phyloP scores from a whole-genome alignment of 2,329 filamentous ascomycete species.

The Oidium heveae region DNA sequence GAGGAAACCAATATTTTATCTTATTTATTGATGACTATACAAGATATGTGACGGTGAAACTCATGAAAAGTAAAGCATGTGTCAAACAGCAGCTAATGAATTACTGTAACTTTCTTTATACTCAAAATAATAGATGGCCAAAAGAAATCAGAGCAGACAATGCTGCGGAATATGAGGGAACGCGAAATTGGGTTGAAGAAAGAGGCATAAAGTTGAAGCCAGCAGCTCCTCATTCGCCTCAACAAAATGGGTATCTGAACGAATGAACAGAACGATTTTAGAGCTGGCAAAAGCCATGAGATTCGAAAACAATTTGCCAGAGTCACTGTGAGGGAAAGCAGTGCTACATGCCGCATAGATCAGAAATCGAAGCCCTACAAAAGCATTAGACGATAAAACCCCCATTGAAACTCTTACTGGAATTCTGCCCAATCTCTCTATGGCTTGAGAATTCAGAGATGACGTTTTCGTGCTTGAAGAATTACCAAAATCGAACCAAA shows the following conservation, averaged over 20 bases:
- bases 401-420: background rate
- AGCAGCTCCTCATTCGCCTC: background rate
- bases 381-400: background rate
- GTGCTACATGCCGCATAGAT: background rate
- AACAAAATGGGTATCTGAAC: background rate
- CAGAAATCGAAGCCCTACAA: background rate
- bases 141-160: background rate
- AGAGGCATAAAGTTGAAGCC: background rate
- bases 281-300: background rate
- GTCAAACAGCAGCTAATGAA: background rate
- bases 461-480: background rate
- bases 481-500: background rate
- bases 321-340: background rate
- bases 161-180: background rate
- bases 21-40: background rate
- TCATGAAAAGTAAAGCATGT: background rate
- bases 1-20: background rate
- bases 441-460: too few species aligned
- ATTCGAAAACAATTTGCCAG: background rate
- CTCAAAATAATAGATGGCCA: background rate
- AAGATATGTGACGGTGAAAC: background rate
- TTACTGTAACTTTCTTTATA: background rate
- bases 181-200: background rate
- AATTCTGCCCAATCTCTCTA: background rate
- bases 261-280: background rate